phyloP scores from a whole-genome alignment of 169 alveolate species.

The Theileria annulata region DNA sequence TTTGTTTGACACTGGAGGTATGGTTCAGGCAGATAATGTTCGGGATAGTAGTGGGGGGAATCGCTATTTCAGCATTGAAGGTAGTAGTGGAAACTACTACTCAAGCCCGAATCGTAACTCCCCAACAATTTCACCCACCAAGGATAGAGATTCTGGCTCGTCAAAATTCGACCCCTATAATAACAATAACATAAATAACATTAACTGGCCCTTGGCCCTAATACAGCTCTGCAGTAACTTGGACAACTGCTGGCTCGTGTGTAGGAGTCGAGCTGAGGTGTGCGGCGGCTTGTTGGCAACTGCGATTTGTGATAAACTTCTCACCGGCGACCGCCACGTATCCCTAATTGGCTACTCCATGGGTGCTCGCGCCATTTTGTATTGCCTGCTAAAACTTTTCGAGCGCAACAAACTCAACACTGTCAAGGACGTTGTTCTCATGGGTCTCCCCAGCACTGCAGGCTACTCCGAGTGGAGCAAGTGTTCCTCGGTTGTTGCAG shows the following conservation, averaged over 20 bases:
- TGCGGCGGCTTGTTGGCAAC: conserved; percentile 88
- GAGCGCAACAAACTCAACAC: conserved; percentile 71
- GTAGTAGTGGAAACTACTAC: conserved; percentile 7
- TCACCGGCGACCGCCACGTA: conserved; percentile 89
- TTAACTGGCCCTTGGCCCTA: conserved; percentile 86
- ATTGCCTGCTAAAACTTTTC: conserved; percentile 82
- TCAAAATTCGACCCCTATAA: background rate
- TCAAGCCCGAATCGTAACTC: background rate
- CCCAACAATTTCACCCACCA: conserved; percentile 1
- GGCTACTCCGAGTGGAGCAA: conserved; percentile 81
- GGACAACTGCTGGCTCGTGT: conserved; percentile 86
- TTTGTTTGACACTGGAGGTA: background rate
- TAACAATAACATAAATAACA: background rate
- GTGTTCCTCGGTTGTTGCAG: conserved; percentile 87
- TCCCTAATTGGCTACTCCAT: conserved; percentile 87
- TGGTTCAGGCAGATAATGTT: background rate
- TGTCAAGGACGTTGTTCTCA: conserved; percentile 83
- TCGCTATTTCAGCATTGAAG: background rate
- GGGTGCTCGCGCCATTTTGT: conserved; percentile 88
- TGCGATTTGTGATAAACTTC: conserved; percentile 79
- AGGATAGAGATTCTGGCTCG: conserved; percentile 10
- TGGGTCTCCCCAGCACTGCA: conserved; percentile 87
- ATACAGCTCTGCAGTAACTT: conserved; percentile 84
- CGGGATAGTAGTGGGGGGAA: conserved; percentile 11
- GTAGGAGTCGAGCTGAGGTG: conserved; percentile 84